Percentiles rank a stretch among this genome's conserved stretches.
Evolutionary conservation across 2,329 filamentous ascomycete genomes (phyloP).

Genomic region (Arthrobotrys conoides): DNA sequence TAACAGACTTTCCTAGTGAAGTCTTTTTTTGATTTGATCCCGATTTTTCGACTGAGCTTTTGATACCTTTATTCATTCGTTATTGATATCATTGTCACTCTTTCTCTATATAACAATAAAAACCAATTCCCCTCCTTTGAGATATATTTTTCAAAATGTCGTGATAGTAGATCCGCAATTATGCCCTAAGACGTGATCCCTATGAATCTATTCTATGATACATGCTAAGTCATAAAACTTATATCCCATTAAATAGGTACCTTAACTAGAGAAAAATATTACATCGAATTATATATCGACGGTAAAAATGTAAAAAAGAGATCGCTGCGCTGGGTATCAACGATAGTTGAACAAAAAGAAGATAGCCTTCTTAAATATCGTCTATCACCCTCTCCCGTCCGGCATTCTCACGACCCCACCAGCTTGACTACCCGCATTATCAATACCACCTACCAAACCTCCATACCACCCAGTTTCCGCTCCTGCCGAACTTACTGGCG

Average conservation of each 20-base stretch:
- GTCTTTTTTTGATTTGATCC: slow-evolving; percentile 15
- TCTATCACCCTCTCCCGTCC: background rate
- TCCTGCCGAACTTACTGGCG: slow-evolving; percentile 8
- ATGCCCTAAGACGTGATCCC: too few species aligned
- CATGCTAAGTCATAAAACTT: too few species aligned
- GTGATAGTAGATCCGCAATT: too few species aligned
- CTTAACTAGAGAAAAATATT: too few species aligned
- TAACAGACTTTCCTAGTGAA: slow-evolving; percentile 27
- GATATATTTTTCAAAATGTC: background rate
- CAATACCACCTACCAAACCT: slow-evolving; percentile 24
- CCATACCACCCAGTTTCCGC: slow-evolving; percentile 5
- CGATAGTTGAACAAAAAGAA: background rate
- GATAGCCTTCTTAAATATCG: background rate
- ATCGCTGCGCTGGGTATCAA: too few species aligned
- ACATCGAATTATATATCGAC: too few species aligned
- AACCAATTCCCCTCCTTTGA: slow-evolving; percentile 46
- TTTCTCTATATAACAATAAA: slow-evolving; percentile 43
- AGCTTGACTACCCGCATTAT: slow-evolving; percentile 7
- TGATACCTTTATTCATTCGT: slow-evolving; percentile 13
- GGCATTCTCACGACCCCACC: slow-evolving; percentile 10
- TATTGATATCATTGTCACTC: slow-evolving; percentile 35
- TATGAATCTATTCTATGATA: too few species aligned
- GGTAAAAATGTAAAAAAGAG: too few species aligned
- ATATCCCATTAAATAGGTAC: too few species aligned
- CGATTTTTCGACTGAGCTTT: background rate